Evolutionary conservation across 2,329 filamentous ascomycete species (phyloP), one percentile per base, ranked within the genome.

Genomic region (Pyricularia grisea): DNA sequence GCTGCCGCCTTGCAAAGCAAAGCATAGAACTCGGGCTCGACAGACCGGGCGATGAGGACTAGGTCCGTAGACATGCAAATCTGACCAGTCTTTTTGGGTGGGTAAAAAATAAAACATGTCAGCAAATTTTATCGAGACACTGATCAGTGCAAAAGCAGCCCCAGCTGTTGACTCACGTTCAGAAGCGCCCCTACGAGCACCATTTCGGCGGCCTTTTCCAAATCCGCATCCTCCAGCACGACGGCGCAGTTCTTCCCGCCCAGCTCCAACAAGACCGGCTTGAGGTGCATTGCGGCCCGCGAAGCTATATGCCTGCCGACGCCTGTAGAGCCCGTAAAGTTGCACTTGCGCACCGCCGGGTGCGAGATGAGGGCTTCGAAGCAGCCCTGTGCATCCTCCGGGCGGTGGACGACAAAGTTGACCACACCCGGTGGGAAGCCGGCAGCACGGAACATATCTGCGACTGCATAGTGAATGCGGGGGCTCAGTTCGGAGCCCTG

Each of bases 181-280:
- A 60, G 55, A 14, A 60, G 23, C n/a, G 55, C 55, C 20, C 20
- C 55, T 2, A 63, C 4, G 27, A 69, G 23, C 14, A 25, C 20
- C 30, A 68, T 31, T 7, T 33, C 63, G 0, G 79, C 80, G 0
- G 81, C 81, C 66, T 78, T 76, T 31, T 79, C 77, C 2, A 84
- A 72, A 70, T 84, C 78, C 0, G 82, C 82, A 70, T 84, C 82
- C 42, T 78, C 75, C 7, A 81, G 75, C 0, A 84, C 79, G 5
- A 85, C 74, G 2, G 79, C 27, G 27, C 27, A 27, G 27, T 27
- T 27, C 27, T 27, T 27, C 27, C 27, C 27, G 27, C 27, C 27
- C 27, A 27, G 27, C 27, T 27, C 27, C 27, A 27, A 2, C 27
- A 27, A 27, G 27, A 27, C 27, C 27, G 27, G 27, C 27, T 27